Base-by-base conservation (phyloP, 768 basidiomycete genomes). In the Suillus spraguei region DNA sequence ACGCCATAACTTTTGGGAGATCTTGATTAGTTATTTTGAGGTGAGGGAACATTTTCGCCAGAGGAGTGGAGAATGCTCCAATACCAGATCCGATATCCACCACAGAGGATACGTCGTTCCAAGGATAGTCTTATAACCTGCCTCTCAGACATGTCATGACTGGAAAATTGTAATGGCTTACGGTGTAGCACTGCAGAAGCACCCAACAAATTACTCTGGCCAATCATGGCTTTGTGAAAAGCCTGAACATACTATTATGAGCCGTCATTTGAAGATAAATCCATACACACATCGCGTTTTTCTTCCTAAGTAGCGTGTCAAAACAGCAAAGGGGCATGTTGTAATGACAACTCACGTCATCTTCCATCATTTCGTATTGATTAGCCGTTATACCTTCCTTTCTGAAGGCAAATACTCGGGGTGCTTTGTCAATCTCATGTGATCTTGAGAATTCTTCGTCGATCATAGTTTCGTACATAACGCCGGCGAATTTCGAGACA, bases 11-110 rank as follows among this genome's bases (percentile, higher is more conserved):
- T 32, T 70, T 67, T 14, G 74, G 74, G 28, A 76, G 61, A 60
- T 76, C 74, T 56, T 76, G 74, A 32, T 72, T 46, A 9, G 50
- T 52, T 38, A 76, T 68, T 44, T 69, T 71, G 33, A 76, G 46
- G 35, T 72, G 71, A 7, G 74, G 74, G 55, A 67, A 66, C 49
- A 61, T 66, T 61, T 65, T 75, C 4, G 71, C 59, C 56, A 76
- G 68, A 22, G 71, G 68, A 1, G 69, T 38, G 47, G 76, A 74
- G n/a, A 76, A 61, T 1, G 70, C 67, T 6, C 74, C 74, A 5
- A 71, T 33, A n/a, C 74, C 70, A 13, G 74, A 68, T 5, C 74
- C 75, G 24, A 76, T 63, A 55, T 76, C 75, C 13, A 71, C 70
- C 39, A 77, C 63, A 10, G 69, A 68, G 36, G 67, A 62, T 32